Evolutionary conservation across 441 rosid genomes (phyloP), one percentile per base, ranked within the genome.

Genomic region (Populus hybrid): DNA sequence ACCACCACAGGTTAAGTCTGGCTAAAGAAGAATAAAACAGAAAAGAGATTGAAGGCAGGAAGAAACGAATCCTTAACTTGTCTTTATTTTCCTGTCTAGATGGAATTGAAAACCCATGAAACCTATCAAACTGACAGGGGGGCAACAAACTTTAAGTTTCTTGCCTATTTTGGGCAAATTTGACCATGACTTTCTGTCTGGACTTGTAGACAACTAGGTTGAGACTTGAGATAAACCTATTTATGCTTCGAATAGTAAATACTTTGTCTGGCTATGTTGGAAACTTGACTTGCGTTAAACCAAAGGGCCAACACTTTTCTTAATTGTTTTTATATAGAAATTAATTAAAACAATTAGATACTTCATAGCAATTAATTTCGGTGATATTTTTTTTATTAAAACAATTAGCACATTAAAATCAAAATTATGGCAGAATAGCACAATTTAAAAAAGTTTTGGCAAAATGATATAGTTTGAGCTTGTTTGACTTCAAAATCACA

Each of bases 131-230:
- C 57, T 12, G 57, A 46, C 57, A 4, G 16, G 57, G 3, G 53
- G 57, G 57, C 57, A 46, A 46, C 57, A 46, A 46, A 14, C 6
- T 46, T 46, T 46, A 12, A 14, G 21, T 61, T 75, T 67, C 21
- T 79, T 71, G 78, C 26, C 19, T 59, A 68, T 82, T 81, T 79
- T 83, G 71, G 85, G 57, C 70, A 18, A 14, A 16, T 59, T 82
- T 83, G 86, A 83, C 86, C 78, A 6, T 71, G 78, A 74, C 81
- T 11, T 53, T 70, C 34, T 67, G 64, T 18, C 8, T 26, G 2
- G 11, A n/a, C 38, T 57, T 38, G 42, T 46, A 14, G 57, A 46
- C 57, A 46, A 30, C 32, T 30, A 21, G 5, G 16, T 35, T 5
- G 4, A 63, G 21, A 18, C 67, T 8, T 63, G 19, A 35, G 38